phyloP scores from a whole-genome alignment of 148 eudicot genomes.

The Silene uniflora region DNA sequence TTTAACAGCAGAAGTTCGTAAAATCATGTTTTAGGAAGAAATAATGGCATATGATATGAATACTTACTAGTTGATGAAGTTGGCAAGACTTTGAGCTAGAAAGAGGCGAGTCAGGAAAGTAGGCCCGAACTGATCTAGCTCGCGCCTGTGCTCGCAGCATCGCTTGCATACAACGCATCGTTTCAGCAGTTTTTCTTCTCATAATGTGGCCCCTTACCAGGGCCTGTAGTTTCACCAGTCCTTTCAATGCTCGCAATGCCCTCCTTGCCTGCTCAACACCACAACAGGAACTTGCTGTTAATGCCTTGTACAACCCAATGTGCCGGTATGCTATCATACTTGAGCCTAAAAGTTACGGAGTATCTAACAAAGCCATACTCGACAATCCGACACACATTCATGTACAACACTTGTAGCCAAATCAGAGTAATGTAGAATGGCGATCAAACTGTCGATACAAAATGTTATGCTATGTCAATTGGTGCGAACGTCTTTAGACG shows the following conservation, averaged over 20 bases:
- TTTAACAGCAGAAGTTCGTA: background rate
- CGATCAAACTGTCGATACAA: background rate
- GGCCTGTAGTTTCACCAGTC: slow-evolving; percentile 80
- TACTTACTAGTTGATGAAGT: slow-evolving; percentile 41
- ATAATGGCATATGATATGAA: background rate
- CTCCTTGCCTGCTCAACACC: slow-evolving; percentile 58
- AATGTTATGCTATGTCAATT: background rate
- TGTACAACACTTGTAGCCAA: background rate
- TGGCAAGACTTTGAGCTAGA: slow-evolving; percentile 49
- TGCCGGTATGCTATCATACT: no score
- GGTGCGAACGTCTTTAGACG: background rate
- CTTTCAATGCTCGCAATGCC: slow-evolving; percentile 75
- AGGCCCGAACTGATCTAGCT: slow-evolving; percentile 47
- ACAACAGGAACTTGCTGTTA: slow-evolving; percentile 2
- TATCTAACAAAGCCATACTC: background rate
- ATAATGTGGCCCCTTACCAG: slow-evolving; percentile 77
- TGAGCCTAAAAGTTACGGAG: background rate
- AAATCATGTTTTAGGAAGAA: background rate
- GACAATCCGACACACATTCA: no score
- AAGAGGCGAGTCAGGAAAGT: slow-evolving; percentile 42
- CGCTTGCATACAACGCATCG: slow-evolving; percentile 62
- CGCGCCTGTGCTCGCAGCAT: slow-evolving; percentile 64
- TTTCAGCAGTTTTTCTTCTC: slow-evolving; percentile 58
- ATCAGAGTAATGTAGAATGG: background rate
- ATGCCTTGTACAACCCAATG: background rate